Evolutionary conservation across 495 filamentous ascomycete genomes (phyloP).

Genomic region (Tuber umbilicatum): DNA sequence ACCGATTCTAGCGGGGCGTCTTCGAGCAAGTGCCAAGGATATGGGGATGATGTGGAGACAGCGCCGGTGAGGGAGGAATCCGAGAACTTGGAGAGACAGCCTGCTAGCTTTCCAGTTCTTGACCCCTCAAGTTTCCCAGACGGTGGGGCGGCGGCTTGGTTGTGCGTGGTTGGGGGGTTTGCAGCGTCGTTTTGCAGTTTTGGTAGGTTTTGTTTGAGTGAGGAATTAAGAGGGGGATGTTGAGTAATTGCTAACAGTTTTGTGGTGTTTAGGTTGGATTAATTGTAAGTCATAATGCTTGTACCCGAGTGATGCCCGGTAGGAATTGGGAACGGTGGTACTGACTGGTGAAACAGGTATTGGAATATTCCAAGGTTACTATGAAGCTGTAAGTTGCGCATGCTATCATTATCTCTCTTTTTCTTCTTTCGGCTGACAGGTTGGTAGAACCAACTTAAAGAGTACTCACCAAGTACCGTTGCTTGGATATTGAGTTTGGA

Average conservation of each 20-base stretch:
- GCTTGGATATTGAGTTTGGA: conserved; percentile 53
- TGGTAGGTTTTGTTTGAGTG: conserved; percentile 44
- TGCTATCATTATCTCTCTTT: not conserved
- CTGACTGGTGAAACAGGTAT: conserved; percentile 45
- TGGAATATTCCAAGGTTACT: conserved; percentile 58
- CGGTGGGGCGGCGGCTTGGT: conserved; percentile 62
- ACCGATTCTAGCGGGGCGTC: not conserved
- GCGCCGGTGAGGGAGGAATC: conserved; percentile 9
- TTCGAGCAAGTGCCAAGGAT: not conserved
- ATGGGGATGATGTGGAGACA: not conserved
- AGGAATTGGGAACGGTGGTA: conserved; percentile 35
- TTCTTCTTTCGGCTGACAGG: not conserved
- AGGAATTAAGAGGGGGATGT: not conserved
- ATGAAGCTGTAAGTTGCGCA: conserved; percentile 39
- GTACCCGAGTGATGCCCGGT: too few relatives aligned
- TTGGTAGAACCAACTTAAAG: conserved; percentile 43
- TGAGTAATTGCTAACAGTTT: conserved; percentile 27
- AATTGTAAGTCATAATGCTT: conserved; percentile 42
- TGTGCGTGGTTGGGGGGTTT: conserved; percentile 59
- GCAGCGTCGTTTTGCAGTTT: conserved; percentile 59
- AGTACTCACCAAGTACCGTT: conserved; percentile 46
- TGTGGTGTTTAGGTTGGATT: conserved; percentile 59
- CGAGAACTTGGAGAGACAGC: conserved; percentile 27
- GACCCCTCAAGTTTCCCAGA: conserved; percentile 54
- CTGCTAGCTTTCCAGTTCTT: conserved; percentile 28